Evolutionary conservation across 2,329 filamentous ascomycete species (phyloP), one percentile per base, ranked within the genome.

Genomic region (Botrytis sinoallii): DNA sequence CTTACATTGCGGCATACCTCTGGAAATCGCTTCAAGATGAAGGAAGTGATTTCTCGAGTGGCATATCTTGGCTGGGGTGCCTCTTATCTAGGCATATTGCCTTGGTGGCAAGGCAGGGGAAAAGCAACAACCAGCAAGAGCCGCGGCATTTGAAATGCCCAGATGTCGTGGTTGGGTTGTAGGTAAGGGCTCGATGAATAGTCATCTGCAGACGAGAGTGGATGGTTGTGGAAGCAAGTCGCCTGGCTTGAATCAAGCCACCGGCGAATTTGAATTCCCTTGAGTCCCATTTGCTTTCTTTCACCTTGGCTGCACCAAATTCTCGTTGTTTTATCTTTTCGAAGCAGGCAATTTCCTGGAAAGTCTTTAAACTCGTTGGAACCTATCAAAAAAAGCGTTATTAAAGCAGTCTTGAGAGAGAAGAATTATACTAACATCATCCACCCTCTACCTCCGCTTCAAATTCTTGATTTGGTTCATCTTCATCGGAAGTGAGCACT

Each of bases 71-170:
- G 52, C 25, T 61, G 59, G 20, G 32, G 16, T 42, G 42, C 60
- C 42, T 74, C 61, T 32, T 67, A 59, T 16, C 35, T 46, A 20
- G 72, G 72, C 5, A 72, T 32, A 22, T 61, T 74, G 8, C 72
- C 68, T n/a, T 72, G 29, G 22, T 29, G 48, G 12, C 5, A 55
- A 55, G 6, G n/a, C n/a, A 18, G 52, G 14, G 6, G 6, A 3
- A 4, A 18, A 57, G 52, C 6, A 57, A 57, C n/a, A 32, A 29
- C n/a, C n/a, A 18, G 52, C n/a, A 57, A 57, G 16, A 3, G n/a
- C n/a, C n/a, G 8, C 14, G 6, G 52, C n/a, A 29, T 18, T 29
- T 18, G 66, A n/a, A 57, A 38, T 55, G 65, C 32, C n/a, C 9
- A 7, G 1, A n/a, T 29, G 48, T 29, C 10, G 35, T 35, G 25